Conservation (phyloP, 768 basidiomycete genomes). For the Boletus subparvulus region DNA sequence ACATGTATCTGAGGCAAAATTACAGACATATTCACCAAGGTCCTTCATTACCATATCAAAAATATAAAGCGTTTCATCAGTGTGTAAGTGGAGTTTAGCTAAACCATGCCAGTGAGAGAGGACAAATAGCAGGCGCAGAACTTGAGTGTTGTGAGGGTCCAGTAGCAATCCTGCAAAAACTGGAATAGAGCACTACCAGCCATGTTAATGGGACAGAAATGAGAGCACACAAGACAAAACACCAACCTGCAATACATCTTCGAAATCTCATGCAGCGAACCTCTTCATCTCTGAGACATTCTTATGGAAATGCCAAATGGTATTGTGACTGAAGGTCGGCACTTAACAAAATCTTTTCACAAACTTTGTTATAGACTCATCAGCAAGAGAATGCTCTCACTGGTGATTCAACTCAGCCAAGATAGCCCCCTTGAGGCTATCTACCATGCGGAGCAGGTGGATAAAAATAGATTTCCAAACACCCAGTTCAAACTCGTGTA, state of each 20-base stretch:
- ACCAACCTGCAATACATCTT: neutral
- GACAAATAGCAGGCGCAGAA: neutral
- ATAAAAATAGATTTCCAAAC: too few species aligned
- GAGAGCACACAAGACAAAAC: too few species aligned
- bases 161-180: neutral
- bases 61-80: neutral
- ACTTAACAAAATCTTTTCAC: neutral
- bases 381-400: too few species aligned
- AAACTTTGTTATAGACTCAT: too few species aligned
- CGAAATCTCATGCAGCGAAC: neutral
- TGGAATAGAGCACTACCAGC: neutral
- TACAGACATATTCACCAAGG: neutral
- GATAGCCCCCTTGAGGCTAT: too few species aligned
- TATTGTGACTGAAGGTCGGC: neutral
- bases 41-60: neutral
- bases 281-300: conserved; percentile 1
- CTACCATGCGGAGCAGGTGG: too few species aligned
- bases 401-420: too few species aligned
- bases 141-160: neutral
- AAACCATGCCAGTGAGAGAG: neutral
- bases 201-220: too few species aligned
- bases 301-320: neutral
- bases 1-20: neutral
- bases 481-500: too few species aligned
- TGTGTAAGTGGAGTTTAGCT: neutral